Percentiles rank a stretch among this genome's conserved stretches.
phyloP scores from a whole-genome alignment of 2,329 filamentous ascomycete species.

The Aspergillus fumigatiaffinis region DNA sequence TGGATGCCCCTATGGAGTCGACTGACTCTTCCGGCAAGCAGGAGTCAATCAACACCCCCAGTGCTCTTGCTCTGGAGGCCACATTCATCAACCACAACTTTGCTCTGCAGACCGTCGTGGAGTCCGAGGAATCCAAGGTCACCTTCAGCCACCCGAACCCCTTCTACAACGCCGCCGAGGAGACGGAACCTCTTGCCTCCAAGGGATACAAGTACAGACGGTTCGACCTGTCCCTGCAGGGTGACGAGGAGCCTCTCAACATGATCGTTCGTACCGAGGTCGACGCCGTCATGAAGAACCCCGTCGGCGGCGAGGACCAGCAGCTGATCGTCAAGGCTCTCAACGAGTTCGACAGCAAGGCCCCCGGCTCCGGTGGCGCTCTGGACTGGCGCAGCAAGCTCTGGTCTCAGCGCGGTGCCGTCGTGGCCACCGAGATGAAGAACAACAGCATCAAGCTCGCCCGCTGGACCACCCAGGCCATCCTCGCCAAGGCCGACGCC shows the following conservation, averaged over 20 bases:
- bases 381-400: conserved; percentile 97
- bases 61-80: conserved; percentile 87
- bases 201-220: conserved; percentile 98
- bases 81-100: conserved; percentile 99
- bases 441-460: conserved; percentile 99
- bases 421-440: conserved; percentile 99
- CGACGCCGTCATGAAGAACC: conserved; percentile 94
- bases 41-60: conserved; percentile 91
- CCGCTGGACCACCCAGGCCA: conserved; percentile 94
- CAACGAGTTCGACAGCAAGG: conserved; percentile 99
- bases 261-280: conserved; percentile 91
- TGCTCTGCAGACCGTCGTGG: conserved; percentile 86
- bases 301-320: conserved; percentile 86
- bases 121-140: conserved; percentile 73
- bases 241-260: conserved; percentile 88
- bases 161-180: conserved; percentile 92
- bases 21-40: conserved; percentile 70
- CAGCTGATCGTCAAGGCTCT: conserved; percentile 89
- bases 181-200: conserved; percentile 88
- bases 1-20: conserved; percentile 86
- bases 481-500: conserved; percentile 92
- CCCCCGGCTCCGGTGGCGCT: conserved; percentile 88
- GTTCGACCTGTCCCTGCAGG: conserved; percentile 89
- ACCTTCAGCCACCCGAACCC: conserved; percentile 87
- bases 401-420: conserved; percentile 88